Evolutionary conservation across 2,329 filamentous ascomycete genomes (phyloP).

Genomic region (Xylariomycetidae sp.): DNA sequence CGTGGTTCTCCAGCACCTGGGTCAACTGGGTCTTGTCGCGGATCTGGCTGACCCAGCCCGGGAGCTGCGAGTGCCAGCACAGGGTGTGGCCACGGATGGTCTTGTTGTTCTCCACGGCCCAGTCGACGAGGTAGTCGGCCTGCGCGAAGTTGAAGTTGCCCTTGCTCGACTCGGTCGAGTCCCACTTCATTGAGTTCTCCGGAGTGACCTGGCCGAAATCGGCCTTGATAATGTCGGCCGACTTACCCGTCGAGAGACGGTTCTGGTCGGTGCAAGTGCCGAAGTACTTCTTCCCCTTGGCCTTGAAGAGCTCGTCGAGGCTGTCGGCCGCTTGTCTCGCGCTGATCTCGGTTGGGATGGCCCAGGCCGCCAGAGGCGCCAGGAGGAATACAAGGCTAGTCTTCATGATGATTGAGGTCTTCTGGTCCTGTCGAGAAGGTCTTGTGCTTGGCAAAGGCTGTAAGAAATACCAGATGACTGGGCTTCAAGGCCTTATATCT

Average conservation of each 20-base stretch:
- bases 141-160: constrained; percentile 48
- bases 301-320: constrained; percentile 51
- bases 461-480: no score
- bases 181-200: constrained; percentile 61
- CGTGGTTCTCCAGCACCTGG: constrained; percentile 52
- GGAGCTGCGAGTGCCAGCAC: constrained; percentile 57
- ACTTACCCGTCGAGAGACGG: constrained; percentile 41
- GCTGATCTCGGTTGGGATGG: constrained; percentile 27
- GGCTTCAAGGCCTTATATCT: no score
- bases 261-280: constrained; percentile 52
- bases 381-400: constrained; percentile 29
- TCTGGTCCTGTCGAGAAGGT: constrained; percentile 7
- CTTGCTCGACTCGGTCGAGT: constrained; percentile 35
- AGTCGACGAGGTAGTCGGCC: constrained; percentile 57
- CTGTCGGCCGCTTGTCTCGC: constrained; percentile 38
- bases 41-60: constrained; percentile 49
- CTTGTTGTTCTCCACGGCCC: constrained; percentile 49
- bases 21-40: constrained; percentile 36
- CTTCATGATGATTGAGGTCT: constrained; percentile 20
- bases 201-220: constrained; percentile 61
- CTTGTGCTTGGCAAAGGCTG: neutral
- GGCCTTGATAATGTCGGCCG: constrained; percentile 50
- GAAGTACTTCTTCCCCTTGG: constrained; percentile 60
- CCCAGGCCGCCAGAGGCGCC: constrained; percentile 28
- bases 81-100: constrained; percentile 60